Evolutionary conservation across 352 stramenopile species (phyloP).

Genomic region (Aphanomyces euteiches): DNA sequence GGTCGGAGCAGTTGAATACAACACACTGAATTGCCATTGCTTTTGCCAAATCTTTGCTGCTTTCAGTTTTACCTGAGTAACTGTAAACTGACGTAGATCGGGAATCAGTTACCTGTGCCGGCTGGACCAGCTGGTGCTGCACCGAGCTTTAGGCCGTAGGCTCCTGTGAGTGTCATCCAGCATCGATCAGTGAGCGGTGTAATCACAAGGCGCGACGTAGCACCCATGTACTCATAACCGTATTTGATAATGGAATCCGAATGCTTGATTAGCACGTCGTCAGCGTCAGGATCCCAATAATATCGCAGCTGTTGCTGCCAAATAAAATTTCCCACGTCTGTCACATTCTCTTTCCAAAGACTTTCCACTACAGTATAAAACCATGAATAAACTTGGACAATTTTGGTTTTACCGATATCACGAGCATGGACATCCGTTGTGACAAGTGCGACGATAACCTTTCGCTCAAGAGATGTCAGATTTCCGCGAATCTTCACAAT

Average conservation of each 20-base stretch:
- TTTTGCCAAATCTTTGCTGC: constrained; percentile 93
- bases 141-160: constrained; percentile 90
- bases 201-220: constrained; percentile 83
- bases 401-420: constrained; percentile 57
- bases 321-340: constrained; percentile 84
- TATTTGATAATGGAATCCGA: constrained; percentile 87
- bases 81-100: constrained; percentile 21
- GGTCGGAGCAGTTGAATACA: constrained; percentile 95
- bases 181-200: constrained; percentile 91
- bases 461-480: constrained; percentile 82
- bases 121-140: constrained; percentile 90
- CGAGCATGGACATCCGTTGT: constrained; percentile 90
- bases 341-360: constrained; percentile 63
- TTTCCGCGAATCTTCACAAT: constrained; percentile 91
- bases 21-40: constrained; percentile 92
- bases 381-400: not conserved
- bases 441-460: constrained; percentile 92
- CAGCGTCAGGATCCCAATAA: constrained; percentile 87
- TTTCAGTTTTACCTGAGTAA: constrained; percentile 90
- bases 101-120: constrained; percentile 52
- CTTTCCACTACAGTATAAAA: constrained; percentile 43
- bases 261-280: constrained; percentile 88
- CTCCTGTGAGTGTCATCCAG: constrained; percentile 94
- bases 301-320: constrained; percentile 94
- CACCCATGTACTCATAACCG: constrained; percentile 94